These are phyloP conservation scores for Takakia lepidozioides DNA, from an alignment of 225 moss, liverwort and hornwort species.

Conservation along the genomic window DNA sequence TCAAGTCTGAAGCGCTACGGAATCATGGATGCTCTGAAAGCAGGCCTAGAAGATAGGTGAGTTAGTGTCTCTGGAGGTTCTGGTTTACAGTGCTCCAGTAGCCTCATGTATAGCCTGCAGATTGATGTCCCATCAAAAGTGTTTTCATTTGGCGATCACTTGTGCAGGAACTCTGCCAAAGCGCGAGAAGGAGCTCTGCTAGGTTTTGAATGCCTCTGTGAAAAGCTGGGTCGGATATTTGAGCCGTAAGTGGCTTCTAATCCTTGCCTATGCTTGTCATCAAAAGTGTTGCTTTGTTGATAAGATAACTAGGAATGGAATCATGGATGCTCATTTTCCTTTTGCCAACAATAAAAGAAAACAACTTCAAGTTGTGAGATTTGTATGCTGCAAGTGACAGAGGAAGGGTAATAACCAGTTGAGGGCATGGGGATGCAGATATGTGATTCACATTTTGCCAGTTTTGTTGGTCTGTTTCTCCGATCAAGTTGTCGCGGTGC, in stretches of 20 bases:
- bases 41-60: conserved; percentile 89
- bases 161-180: conserved; percentile 75
- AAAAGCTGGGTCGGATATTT: conserved; percentile 90
- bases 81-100: too few relatives aligned
- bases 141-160: too few relatives aligned
- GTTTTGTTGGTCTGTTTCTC: conserved; percentile 95
- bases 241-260: conserved; percentile 68
- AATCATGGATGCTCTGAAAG: conserved; percentile 74
- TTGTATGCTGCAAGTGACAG: neutral
- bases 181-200: conserved; percentile 89
- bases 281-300: too few relatives aligned
- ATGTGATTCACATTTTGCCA: conserved; percentile 93
- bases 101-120: too few relatives aligned
- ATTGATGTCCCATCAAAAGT: too few relatives aligned
- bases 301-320: too few relatives aligned
- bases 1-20: conserved; percentile 71
- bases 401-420: neutral
- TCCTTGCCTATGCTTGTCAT: too few relatives aligned
- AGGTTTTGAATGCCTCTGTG: conserved; percentile 95
- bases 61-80: conserved; percentile 1
- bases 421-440: conserved; percentile 72
- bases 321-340: too few relatives aligned
- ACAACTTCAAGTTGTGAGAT: neutral
- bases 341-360: too few relatives aligned
- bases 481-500: conserved; percentile 96